Evolutionary conservation across 2,329 filamentous ascomycete species (phyloP).

Genomic region (Botrytis fabae): DNA sequence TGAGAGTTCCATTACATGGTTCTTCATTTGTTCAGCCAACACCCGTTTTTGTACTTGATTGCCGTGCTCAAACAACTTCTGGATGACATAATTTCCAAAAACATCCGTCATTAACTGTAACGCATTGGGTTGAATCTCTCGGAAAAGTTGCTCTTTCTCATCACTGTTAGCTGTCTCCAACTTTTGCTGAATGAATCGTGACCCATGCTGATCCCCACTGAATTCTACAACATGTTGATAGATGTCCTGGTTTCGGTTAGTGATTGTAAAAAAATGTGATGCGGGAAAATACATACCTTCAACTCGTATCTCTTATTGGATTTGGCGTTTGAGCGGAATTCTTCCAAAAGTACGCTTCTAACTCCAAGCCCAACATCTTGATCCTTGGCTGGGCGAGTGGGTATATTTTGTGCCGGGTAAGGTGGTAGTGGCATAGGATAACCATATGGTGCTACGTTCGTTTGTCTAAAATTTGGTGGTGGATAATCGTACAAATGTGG

Average conservation of each 20-base stretch:
- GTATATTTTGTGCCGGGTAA: conserved; percentile 34
- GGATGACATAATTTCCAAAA: conserved; percentile 97
- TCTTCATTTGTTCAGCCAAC: conserved; percentile 83
- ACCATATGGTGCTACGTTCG: conserved; percentile 39
- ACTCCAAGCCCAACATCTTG: conserved; percentile 50
- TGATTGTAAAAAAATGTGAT: background rate
- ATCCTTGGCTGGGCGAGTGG: conserved; percentile 39
- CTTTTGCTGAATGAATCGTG: conserved; percentile 92
- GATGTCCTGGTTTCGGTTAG: conserved; percentile 62
- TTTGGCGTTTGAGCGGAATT: conserved; percentile 76
- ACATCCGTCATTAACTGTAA: conserved; percentile 92
- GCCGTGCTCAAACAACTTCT: conserved; percentile 96
- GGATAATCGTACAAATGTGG: conserved; percentile 45
- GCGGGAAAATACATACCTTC: conserved; percentile 51
- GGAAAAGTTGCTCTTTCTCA: conserved; percentile 88
- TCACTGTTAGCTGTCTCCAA: conserved; percentile 92
- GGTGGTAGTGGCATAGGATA: conserved; percentile 41
- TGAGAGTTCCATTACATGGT: conserved; percentile 76
- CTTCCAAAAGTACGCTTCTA: conserved; percentile 72
- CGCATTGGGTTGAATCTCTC: conserved; percentile 80
- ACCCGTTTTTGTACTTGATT: conserved; percentile 90
- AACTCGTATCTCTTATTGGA: conserved; percentile 74
- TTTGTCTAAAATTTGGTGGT: conserved; percentile 42
- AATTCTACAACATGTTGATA: conserved; percentile 89
- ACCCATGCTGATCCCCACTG: conserved; percentile 92